These are phyloP conservation scores for Miscanthus lutarioriparius DNA, from an alignment of 176 grass and related monocot species.

Conservation along the genomic window DNA sequence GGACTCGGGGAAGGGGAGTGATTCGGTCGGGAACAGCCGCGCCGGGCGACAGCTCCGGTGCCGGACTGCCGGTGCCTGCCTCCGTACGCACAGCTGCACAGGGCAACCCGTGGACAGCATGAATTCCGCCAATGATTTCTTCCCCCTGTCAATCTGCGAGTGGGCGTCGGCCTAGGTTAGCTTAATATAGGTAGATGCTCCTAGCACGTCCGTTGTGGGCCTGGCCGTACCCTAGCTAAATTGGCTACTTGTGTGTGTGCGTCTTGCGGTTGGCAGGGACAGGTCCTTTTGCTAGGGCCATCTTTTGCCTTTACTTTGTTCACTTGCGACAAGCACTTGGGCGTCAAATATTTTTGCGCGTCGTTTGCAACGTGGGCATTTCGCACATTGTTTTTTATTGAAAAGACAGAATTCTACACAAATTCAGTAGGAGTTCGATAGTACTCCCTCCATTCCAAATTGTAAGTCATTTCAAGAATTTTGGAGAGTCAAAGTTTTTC, in stretches of 20 bases:
- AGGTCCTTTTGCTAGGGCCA: not conserved
- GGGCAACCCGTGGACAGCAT: constrained; percentile 24
- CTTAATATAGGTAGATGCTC: not conserved
- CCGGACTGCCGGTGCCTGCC: not conserved
- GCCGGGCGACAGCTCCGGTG: not conserved
- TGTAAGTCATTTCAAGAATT: no score
- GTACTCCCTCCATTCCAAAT: no score
- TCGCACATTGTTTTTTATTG: not conserved
- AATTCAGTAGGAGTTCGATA: no score
- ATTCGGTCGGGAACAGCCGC: constrained; percentile 22
- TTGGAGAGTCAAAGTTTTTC: no score
- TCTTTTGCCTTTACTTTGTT: not conserved
- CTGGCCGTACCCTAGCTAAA: not conserved
- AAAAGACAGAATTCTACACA: not conserved
- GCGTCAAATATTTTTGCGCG: not conserved
- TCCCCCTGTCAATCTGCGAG: not conserved
- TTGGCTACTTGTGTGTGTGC: not conserved
- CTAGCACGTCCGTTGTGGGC: not conserved
- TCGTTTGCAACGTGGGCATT: not conserved
- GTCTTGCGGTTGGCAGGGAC: not conserved
- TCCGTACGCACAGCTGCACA: not conserved
- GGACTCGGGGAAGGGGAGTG: not conserved
- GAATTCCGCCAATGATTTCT: constrained; percentile 38
- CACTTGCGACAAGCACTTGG: not conserved
- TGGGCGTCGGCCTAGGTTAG: not conserved